These are phyloP conservation scores for Aegilops umbellulata DNA, from an alignment of 176 grass and related monocot species.

Conservation along the genomic window DNA sequence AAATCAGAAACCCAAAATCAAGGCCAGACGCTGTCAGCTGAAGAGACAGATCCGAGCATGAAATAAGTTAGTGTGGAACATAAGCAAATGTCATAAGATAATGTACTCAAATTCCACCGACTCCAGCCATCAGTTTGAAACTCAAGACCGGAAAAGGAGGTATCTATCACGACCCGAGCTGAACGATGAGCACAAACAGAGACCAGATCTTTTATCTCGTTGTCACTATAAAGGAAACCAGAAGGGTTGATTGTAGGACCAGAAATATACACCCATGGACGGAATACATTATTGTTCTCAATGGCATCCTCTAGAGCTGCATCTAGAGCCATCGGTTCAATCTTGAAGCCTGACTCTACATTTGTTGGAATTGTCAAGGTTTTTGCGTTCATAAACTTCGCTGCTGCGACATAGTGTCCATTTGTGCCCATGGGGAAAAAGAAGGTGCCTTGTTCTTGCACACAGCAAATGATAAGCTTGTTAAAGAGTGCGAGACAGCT, in stretches of 20 bases:
- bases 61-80: constrained; percentile 44
- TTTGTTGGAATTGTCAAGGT: constrained; percentile 53
- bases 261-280: constrained; percentile 84
- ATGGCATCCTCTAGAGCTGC: constrained; percentile 26
- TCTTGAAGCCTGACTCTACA: constrained; percentile 53
- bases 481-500: constrained; percentile 81
- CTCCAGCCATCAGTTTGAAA: constrained; percentile 63
- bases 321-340: constrained; percentile 53
- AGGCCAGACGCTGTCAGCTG: constrained; percentile 63
- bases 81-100: constrained; percentile 32
- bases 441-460: constrained; percentile 82
- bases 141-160: constrained; percentile 85
- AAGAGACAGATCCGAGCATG: constrained; percentile 75
- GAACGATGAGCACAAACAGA: constrained; percentile 59
- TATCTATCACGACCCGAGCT: constrained; percentile 81
- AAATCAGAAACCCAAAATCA: constrained; percentile 80
- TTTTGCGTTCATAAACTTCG: constrained; percentile 79
- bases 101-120: constrained; percentile 52
- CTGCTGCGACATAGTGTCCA: constrained; percentile 65
- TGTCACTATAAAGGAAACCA: constrained; percentile 75
- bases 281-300: constrained; percentile 38
- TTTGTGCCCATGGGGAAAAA: constrained; percentile 83
- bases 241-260: constrained; percentile 90
- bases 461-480: constrained; percentile 80
- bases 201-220: constrained; percentile 66